Evolutionary conservation across 805 yeast genomes (phyloP), one percentile per base, ranked within the genome.

Genomic region (Yarrowia sp.): DNA sequence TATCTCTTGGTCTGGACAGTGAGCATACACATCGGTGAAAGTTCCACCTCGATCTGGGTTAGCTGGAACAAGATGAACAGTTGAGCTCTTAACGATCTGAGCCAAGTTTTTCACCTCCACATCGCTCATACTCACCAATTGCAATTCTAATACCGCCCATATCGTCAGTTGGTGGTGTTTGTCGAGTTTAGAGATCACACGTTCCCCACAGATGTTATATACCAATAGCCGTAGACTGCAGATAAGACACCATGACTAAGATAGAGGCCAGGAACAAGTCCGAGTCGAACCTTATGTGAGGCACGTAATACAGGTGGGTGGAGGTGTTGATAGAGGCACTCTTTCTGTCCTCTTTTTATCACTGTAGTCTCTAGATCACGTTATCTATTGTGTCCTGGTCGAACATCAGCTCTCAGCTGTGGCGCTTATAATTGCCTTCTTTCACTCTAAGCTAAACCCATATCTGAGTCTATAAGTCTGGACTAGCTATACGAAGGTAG

Each of bases 11-110:
- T 83, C 84, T 15, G 82, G 74, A 75, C 86, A 80, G 72, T 82
- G 80, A 72, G 81, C 92, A 80, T 68, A 87, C 79, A 78, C 89
- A 83, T 91, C 98, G 0, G 97, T 91, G 80, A 92, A 92, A 0
- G 98, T 93, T 69, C 98, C 98, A 71, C 98, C 98, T 71, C 94
- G 73, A 72, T 77, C 82, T 63, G 36, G 65, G 67, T 61, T 61
- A 61, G 55, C 11, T 1, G 55, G 40, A 10, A 10, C 12, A 10
- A 38, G 8, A 2, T 38, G 40, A 38, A 11, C 7, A 26, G 7
- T 2, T 5, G 7, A 26, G 32, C 7, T 26, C 32, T 19, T 19
- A 19, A 19, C 19, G 19, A 19, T 19, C 19, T 3, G 7, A 26
- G 32, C 7, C 32, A 26, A 26, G 7, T 26, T 26, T 5, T 5